Conservation (phyloP, 2,329 filamentous ascomycete genomes). For the Sarocladium brachiariae region DNA sequence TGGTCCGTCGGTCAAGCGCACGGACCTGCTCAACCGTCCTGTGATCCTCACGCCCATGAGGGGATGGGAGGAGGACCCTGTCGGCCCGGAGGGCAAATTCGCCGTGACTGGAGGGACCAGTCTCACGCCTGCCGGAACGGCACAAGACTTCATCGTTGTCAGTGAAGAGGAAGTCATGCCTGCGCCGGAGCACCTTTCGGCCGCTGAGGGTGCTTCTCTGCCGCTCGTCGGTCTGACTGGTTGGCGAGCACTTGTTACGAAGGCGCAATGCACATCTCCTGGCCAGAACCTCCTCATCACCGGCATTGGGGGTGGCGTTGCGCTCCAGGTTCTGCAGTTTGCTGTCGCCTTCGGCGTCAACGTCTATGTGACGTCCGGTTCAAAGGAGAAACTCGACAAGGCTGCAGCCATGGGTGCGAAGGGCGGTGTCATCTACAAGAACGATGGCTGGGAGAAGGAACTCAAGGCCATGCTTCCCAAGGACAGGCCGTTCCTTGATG, state of each 20-base stretch:
- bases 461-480: slow-evolving; percentile 55
- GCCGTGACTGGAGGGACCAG: slow-evolving; percentile 64
- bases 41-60: slow-evolving; percentile 74
- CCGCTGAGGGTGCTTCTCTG: slow-evolving; percentile 73
- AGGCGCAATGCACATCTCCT: slow-evolving; percentile 54
- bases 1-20: slow-evolving; percentile 39
- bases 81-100: slow-evolving; percentile 62
- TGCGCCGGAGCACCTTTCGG: slow-evolving; percentile 63
- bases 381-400: slow-evolving; percentile 65
- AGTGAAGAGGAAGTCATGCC: slow-evolving; percentile 67
- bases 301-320: slow-evolving; percentile 89
- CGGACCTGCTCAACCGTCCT: slow-evolving; percentile 49
- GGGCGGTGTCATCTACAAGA: slow-evolving; percentile 78
- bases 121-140: slow-evolving; percentile 55
- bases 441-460: slow-evolving; percentile 74
- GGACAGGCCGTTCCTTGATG: slow-evolving; percentile 66
- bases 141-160: slow-evolving; percentile 66
- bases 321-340: slow-evolving; percentile 74
- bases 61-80: slow-evolving; percentile 66
- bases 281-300: slow-evolving; percentile 78
- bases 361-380: slow-evolving; percentile 76
- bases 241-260: slow-evolving; percentile 79
- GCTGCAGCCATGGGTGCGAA: slow-evolving; percentile 67
- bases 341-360: slow-evolving; percentile 66
- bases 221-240: slow-evolving; percentile 81